Evolutionary conservation across 1,139 yeast species (phyloP).

Genomic region (Candida tetrigidarum): DNA sequence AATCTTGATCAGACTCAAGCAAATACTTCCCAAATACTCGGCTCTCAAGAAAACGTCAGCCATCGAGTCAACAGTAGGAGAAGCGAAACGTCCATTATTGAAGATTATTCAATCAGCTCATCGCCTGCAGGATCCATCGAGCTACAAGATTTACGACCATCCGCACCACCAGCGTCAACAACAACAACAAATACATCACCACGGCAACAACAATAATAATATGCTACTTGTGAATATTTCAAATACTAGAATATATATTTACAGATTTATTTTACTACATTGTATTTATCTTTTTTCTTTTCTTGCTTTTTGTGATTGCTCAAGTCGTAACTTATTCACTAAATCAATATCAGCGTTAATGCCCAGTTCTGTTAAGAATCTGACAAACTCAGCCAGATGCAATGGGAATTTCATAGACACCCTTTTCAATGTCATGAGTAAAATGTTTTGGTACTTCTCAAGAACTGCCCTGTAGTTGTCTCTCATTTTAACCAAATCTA

Average conservation of each 20-base stretch:
- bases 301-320: background rate
- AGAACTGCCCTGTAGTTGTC: constrained; percentile 16
- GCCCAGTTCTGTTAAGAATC: constrained; percentile 8
- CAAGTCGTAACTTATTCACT: background rate
- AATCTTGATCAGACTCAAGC: constrained; percentile 11
- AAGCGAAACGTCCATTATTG: background rate
- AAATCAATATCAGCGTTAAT: constrained; percentile 10
- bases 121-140: constrained; percentile 11
- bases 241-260: no score
- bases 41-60: background rate
- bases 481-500: constrained; percentile 21
- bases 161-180: no score
- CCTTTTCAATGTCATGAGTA: constrained; percentile 12
- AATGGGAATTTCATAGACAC: constrained; percentile 9
- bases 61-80: background rate
- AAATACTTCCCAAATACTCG: background rate
- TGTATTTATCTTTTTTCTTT: background rate
- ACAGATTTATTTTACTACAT: background rate
- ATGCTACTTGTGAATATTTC: no score
- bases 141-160: constrained; percentile 12
- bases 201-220: background rate
- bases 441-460: constrained; percentile 19
- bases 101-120: constrained; percentile 4
- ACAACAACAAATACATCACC: no score
- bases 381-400: constrained; percentile 15